Base-by-base conservation (phyloP, 2,329 filamentous ascomycete species). In the Eutypella sp. region DNA sequence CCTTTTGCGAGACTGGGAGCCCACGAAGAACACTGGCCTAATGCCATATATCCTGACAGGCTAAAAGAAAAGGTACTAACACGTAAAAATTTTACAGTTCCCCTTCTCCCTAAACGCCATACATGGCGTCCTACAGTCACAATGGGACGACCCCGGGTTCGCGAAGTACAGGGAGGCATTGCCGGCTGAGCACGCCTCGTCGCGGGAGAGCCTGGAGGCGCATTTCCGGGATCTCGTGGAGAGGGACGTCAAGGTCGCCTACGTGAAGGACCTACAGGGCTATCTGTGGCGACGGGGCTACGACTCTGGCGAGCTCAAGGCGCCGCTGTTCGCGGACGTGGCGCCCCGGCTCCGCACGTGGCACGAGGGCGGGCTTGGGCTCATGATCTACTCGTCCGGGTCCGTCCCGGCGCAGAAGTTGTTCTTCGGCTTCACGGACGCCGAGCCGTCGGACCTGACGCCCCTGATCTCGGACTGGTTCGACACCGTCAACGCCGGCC, bases 331-430 rank as follows among this genome's bases (percentile, higher is more conserved):
- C 62, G 68, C 77, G 4, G 88, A 93, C 59, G 87, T 92, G 16
- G 70, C 79, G n/a, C 75, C 79, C 8, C 76, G 76, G 51, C 71
- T 90, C 51, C 66, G 71, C 44, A 56, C 68, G 37, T 90, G 86
- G 80, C 72, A 76, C 45, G 62, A 66, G 15, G 64, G 71, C 24
- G 76, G 75, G 22, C 70, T 79, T 50, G 71, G 71, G 48, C 74
- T 91, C 52, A 79, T 86, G 57, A 91, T 93, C 60, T 93, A 91
- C 69, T 90, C 85, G 4, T 90, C 85, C 11, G 88, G 88, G 25
- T 90, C 85, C 19, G 84, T 92, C 5, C 76, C 84, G 18, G 88
- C 88, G 13, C 88, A 93, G 72, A 88, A 89, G 67, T 72, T 92
- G 50, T 76, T 92, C 51, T 92, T 92, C 66, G 73, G 75, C 49